Evolutionary conservation across 1,139 yeast genomes (phyloP).

Genomic region (Meyerozyma guilliermondii): DNA sequence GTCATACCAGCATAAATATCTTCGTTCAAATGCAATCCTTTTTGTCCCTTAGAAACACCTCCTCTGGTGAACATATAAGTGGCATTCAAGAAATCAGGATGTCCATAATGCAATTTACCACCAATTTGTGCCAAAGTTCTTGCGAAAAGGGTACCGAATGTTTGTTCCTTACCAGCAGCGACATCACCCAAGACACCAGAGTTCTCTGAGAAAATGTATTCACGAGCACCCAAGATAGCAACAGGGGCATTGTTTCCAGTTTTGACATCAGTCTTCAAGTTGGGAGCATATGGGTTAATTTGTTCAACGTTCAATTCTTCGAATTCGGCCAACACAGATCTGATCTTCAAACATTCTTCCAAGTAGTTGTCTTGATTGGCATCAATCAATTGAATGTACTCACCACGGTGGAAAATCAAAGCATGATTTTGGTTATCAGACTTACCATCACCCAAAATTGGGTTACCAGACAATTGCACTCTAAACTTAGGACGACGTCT

Average conservation of each 20-base stretch:
- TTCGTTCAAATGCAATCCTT: constrained; percentile 96
- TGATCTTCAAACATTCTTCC: constrained; percentile 96
- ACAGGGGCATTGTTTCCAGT: constrained; percentile 63
- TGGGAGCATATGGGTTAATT: constrained; percentile 73
- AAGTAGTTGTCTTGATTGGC: constrained; percentile 98
- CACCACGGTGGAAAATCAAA: constrained; percentile 96
- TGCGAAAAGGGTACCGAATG: constrained; percentile 96
- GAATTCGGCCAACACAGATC: constrained; percentile 95
- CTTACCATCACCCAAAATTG: constrained; percentile 98
- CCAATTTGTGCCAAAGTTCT: constrained; percentile 98
- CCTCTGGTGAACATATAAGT: constrained; percentile 97
- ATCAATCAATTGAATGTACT: constrained; percentile 94
- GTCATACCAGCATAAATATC: constrained; percentile 99
- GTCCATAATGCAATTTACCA: constrained; percentile 98
- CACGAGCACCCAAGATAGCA: constrained; percentile 99
- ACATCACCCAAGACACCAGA: constrained; percentile 99
- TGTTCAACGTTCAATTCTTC: constrained; percentile 91
- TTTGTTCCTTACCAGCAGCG: constrained; percentile 99
- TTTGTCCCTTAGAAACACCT: constrained; percentile 98
- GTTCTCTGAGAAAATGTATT: constrained; percentile 97
- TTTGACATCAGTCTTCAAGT: constrained; percentile 39
- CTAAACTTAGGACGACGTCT: constrained; percentile 98
- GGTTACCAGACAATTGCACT: constrained; percentile 96
- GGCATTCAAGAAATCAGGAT: constrained; percentile 96
- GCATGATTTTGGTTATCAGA: constrained; percentile 99